Base-by-base conservation (phyloP, 768 basidiomycete genomes). In the Pleurotus salmoneostramineus region DNA sequence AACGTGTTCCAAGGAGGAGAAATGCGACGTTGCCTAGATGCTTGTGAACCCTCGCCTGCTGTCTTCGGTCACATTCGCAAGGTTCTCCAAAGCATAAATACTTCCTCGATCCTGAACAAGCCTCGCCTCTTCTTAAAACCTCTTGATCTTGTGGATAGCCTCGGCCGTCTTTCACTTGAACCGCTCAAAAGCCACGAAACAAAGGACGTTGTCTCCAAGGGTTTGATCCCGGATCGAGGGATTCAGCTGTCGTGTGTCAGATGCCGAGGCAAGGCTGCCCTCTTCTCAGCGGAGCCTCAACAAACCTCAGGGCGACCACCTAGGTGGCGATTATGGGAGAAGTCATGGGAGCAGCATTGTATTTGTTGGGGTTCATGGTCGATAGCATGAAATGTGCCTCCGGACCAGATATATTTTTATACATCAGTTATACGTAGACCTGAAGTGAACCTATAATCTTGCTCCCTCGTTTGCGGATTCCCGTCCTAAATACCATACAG, bases 301-400 rank as follows among this genome's bases (percentile, higher is more conserved):
- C 50, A 60, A 50, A 63, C 68, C 21, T 66, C 69, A 12, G 72
- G 72, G 50, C 61, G 68, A n/a, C 71, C 69, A 46, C 60, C 60
- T 31, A 78, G 72, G 57, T 76, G 90, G 89, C 75, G 69, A 50
- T 71, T 77, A 15, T 93, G 88, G 87, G 84, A 87, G 69, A 82
- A 71, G 61, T 75, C 74, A 62, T 91, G 84, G 85, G 68, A 67
- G 34, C 67, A 64, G 21, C 77, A 77, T 27, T 93, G 90, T 68
- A 74, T 91, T 15, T 93, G 90, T 70, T 88, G 87, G 31, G 90
- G 90, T 7, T 63, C 69, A 7, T 92, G 89, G 90, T 61, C 65
- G 36, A 59, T 65, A 36, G 35, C 45, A 50, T 36, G 36, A 52
- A 8, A 47, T 8, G 37, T 40, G 37, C 10, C 37, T n/a, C n/a